Percentiles rank a stretch among this genome's conserved stretches.
These are phyloP conservation scores for Kalmusia sp. DNA, from an alignment of 2,329 filamentous ascomycete species.

Conservation along the genomic window DNA sequence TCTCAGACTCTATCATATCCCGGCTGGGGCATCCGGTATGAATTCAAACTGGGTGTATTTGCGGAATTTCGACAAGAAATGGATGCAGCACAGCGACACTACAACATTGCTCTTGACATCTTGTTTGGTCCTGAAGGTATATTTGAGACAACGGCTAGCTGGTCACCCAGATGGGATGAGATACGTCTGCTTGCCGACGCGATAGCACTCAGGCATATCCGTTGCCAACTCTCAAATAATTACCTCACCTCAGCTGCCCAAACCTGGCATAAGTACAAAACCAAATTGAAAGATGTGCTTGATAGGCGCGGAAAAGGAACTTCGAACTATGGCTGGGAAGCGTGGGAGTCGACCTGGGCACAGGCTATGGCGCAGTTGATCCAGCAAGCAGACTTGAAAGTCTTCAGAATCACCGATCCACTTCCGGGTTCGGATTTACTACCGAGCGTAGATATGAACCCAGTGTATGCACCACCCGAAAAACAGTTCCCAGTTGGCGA, in stretches of 20 bases:
- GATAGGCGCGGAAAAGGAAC: constrained; percentile 85
- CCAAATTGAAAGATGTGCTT: constrained; percentile 76
- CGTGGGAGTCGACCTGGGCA: constrained; percentile 84
- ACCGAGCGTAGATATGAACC: constrained; percentile 34
- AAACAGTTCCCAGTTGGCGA: constrained; percentile 59
- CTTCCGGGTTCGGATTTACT: constrained; percentile 31
- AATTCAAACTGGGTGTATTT: constrained; percentile 90
- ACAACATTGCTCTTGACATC: constrained; percentile 84
- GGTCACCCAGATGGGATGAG: constrained; percentile 91
- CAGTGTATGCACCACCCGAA: constrained; percentile 58
- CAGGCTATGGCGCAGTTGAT: constrained; percentile 67
- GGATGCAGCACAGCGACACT: constrained; percentile 84
- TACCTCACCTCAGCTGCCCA: constrained; percentile 81
- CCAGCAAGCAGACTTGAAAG: constrained; percentile 57
- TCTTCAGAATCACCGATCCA: constrained; percentile 44
- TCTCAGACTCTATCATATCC: constrained; percentile 84
- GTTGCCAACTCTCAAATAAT: constrained; percentile 81
- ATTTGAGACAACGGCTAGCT: constrained; percentile 86
- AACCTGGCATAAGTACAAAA: constrained; percentile 79
- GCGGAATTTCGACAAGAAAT: constrained; percentile 94
- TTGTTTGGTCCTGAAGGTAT: constrained; percentile 80
- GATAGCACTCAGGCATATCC: constrained; percentile 79
- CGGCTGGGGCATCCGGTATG: constrained; percentile 93
- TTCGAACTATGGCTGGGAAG: constrained; percentile 89
- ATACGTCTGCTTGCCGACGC: constrained; percentile 86